Percentiles rank a stretch among this genome's conserved stretches.
Conservation (phyloP, 1,284 basidiomycete genomes). For the Tilletia caries region DNA sequence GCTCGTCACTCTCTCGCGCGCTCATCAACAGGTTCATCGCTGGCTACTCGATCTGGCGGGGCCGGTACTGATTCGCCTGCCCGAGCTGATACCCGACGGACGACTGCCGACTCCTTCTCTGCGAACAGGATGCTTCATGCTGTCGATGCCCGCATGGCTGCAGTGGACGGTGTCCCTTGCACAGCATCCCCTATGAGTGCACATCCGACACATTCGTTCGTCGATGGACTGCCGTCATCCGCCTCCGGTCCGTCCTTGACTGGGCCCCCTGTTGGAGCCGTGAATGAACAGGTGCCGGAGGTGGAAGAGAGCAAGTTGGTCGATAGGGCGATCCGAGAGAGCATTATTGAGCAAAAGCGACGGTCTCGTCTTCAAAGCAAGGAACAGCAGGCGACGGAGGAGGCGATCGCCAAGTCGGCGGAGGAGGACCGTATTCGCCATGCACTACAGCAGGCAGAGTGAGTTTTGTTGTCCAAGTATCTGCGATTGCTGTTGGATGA, state of each 20-base stretch:
- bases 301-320: constrained; percentile 29
- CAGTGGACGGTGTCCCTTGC: background rate
- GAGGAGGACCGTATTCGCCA: background rate
- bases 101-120: background rate
- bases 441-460: constrained; percentile 7
- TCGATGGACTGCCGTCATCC: background rate
- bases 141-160: background rate
- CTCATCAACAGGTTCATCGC: too few relatives aligned
- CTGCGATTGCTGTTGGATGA: background rate
- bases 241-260: constrained; percentile 20
- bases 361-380: constrained; percentile 10
- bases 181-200: too few relatives aligned
- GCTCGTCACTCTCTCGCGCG: too few relatives aligned
- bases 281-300: constrained; percentile 10
- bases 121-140: background rate
- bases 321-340: constrained; percentile 32
- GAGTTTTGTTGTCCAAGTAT: constrained; percentile 2
- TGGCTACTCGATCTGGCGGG: too few relatives aligned
- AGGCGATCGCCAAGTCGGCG: constrained; percentile 12
- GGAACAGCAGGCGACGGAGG: background rate
- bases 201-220: too few relatives aligned
- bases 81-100: background rate
- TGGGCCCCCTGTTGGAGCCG: constrained; percentile 15
- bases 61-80: background rate
- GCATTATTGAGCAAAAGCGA: constrained; percentile 29